Evolutionary conservation across 2,329 filamentous ascomycete genomes (phyloP), one percentile per base, ranked within the genome.

Genomic region (Colletotrichum somersetense): DNA sequence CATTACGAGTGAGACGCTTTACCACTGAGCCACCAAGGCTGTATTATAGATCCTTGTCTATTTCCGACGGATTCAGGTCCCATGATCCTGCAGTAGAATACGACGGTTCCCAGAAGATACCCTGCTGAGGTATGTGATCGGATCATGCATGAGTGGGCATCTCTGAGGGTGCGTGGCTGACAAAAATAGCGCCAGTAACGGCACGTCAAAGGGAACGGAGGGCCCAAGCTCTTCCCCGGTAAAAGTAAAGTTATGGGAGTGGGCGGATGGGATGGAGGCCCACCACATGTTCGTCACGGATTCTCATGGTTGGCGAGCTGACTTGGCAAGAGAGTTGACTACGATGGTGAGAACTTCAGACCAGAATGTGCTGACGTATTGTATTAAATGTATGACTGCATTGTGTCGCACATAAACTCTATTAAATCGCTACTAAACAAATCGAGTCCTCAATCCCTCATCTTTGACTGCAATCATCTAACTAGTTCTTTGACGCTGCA

Each of bases 1-100:
- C 70, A 70, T 72, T 65, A 72, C 70, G 70, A 72, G 70, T 72
- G 70, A 72, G 70, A 72, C 70, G 70, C 70, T 72, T 72, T 72
- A 72, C 70, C 70, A 72, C 70, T 72, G 70, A 72, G 70, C 70
- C 70, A 72, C 70, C 70, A 72, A 72, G 70, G 70, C 70, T 8
- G 12, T 8, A 30, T 44, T 20, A 6, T 5, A 33, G 59, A 69
- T 65, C 38, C 55, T 40, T 64, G 53, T 8, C 20, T n/a, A n/a
- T n/a, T 10, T 3, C n/a, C 6, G 0, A 53, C 5, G 30, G 4
- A 30, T 0, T 11, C 1, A 6, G 5, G 0, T 0, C 0, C 0
- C 1, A 64, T 64, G 7, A 55, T 26, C 1, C 12, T 26, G 14
- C 18, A 0, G 2, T 3, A 7, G 11, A 1, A 1, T 30, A 4